Base-by-base conservation (phyloP, 2,329 filamentous ascomycete genomes). In the Camillea tinctor region DNA sequence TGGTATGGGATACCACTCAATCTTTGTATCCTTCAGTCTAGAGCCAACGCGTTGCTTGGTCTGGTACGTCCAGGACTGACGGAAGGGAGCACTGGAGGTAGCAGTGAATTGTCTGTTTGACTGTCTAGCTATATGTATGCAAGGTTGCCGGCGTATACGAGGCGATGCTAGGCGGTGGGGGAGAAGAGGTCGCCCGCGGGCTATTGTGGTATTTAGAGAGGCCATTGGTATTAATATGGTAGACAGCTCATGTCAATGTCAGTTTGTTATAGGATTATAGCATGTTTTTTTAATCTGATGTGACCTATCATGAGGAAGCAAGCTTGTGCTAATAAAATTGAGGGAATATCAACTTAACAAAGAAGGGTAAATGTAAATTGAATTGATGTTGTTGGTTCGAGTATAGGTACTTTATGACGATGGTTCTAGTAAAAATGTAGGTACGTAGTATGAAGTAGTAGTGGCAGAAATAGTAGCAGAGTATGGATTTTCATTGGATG, bases 1-100 rank as follows among this genome's bases (percentile, higher is more conserved):
- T 21, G 93, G 93, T 67, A 97, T 96, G 52, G 91, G 91, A 75
- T 93, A 92, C 93, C 93, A 97, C 79, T 91, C 86, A 63, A 95
- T 83, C 74, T 81, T 85, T 64, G 78, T 80, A 66, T 80, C 81
- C 63, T 76, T 78, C 56, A 82, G 75, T 24, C 81, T 79, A 54
- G 81, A 79, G 26, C 81, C 79, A 73, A 85, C 84, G 60, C 77
- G 77, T 11, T 73, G 71, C 52, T 65, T 66, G 49, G 69, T 64
- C 55, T 72, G 69, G 44, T 77, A 80, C 63, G 79, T 74, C 63
- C 78, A 77, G 58, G 78, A 75, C 60, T 75, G 72, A 58, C 77
- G 77, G 54, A 80, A 80, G 57, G 74, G 76, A 53, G 68, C 64
- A 30, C 72, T 75, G 22, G 72, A 69, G 20, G 68, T 64, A 53